Evolutionary conservation across 768 basidiomycete species (phyloP).

Genomic region (Xanthoconium stramineum): DNA sequence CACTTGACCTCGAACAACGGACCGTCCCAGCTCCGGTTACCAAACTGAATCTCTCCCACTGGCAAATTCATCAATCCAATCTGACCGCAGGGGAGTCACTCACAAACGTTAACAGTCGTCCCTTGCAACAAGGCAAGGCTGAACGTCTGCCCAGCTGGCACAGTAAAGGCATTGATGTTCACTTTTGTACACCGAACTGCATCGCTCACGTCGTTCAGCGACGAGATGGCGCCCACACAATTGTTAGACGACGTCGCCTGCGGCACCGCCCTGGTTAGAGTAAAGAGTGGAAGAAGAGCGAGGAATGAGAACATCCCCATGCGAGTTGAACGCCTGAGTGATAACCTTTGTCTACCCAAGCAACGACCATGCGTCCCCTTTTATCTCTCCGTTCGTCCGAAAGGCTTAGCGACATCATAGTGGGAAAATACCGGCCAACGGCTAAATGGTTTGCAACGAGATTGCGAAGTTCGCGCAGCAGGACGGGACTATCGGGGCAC

Average conservation of each 20-base stretch:
- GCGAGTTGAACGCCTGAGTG: neutral
- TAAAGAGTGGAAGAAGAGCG: constrained; percentile 16
- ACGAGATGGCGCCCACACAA: constrained; percentile 55
- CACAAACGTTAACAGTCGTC: constrained; percentile 58
- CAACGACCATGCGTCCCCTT: neutral
- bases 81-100: constrained; percentile 16
- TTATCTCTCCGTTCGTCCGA: constrained; percentile 3
- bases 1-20: constrained; percentile 54
- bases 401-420: neutral
- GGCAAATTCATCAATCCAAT: neutral
- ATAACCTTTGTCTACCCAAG: neutral
- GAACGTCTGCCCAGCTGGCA: constrained; percentile 52
- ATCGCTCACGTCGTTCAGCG: constrained; percentile 45
- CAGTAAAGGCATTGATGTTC: constrained; percentile 54
- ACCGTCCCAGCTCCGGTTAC: constrained; percentile 48
- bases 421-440: neutral
- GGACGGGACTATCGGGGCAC: neutral
- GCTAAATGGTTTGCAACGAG: neutral
- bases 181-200: constrained; percentile 58
- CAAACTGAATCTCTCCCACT: constrained; percentile 62
- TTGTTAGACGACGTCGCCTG: constrained; percentile 4
- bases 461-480: neutral
- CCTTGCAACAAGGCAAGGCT: constrained; percentile 43
- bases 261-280: constrained; percentile 14
- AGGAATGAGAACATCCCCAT: constrained; percentile 9